These are phyloP conservation scores for Dendrobium catenatum DNA, from an alignment of 106 monocot genomes.

Conservation along the genomic window DNA sequence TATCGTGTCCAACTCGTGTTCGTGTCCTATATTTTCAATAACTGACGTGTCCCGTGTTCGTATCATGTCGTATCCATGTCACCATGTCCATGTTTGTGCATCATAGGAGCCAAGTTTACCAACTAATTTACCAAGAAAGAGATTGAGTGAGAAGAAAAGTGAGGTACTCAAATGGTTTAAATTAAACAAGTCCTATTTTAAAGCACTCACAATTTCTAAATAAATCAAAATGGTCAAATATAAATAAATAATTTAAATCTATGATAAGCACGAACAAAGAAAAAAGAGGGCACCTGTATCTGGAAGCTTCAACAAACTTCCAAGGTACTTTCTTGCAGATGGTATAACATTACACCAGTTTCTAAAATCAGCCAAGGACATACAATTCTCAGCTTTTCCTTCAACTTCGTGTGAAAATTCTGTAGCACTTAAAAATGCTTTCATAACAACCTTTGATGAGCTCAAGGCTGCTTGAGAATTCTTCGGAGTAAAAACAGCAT, in stretches of 20 bases:
- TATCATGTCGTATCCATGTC: too few relatives aligned
- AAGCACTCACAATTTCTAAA: neutral
- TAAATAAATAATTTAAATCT: neutral
- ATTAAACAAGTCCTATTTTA: neutral
- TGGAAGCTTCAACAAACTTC: slow-evolving; percentile 64
- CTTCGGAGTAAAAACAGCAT: slow-evolving; percentile 38
- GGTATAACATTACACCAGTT: slow-evolving; percentile 70
- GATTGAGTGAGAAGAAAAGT: neutral
- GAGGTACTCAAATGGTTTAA: neutral
- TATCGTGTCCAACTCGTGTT: too few relatives aligned
- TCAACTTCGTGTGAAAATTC: slow-evolving; percentile 48
- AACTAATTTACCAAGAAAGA: neutral
- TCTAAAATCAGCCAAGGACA: slow-evolving; percentile 72
- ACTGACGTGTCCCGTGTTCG: too few relatives aligned
- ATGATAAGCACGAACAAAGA: neutral
- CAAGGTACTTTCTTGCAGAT: slow-evolving; percentile 69
- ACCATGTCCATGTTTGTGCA: too few relatives aligned
- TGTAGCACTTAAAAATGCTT: slow-evolving; percentile 59
- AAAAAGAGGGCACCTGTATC: slow-evolving; percentile 42
- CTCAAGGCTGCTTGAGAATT: slow-evolving; percentile 17
- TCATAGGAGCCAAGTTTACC: neutral
- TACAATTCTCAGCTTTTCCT: slow-evolving; percentile 22
- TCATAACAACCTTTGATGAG: slow-evolving; percentile 16
- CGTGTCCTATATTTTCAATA: too few relatives aligned
- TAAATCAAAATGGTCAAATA: neutral